Base-by-base conservation (phyloP, 768 basidiomycete genomes). In the Hericium erinaceus region DNA sequence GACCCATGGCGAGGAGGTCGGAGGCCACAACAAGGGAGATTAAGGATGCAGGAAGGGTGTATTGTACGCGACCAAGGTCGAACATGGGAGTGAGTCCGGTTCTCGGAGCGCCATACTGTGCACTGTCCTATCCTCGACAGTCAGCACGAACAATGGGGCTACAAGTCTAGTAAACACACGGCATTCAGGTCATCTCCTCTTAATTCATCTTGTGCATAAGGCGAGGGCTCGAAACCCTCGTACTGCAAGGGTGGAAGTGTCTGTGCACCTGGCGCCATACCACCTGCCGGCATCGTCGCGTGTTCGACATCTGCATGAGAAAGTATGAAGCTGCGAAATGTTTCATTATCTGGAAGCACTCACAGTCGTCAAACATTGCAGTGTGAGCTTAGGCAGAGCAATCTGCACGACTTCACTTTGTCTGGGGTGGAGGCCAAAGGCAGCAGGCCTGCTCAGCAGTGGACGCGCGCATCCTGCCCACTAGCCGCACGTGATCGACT, bases 21-120 rank as follows among this genome's bases (percentile, higher is more conserved):
- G 89, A 94, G 63, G 87, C 86, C 56, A 94, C 88, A 48, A 84
- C 87, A 52, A 97, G 81, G 55, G 85, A 83, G 37, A 91, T 71
- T 50, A 98, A 79, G n/a, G 87, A 79, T 5, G 92, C 90, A 28
- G 92, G 89, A 44, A 93, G 85, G 3, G 85, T 82, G 68, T 87
- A 93, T 72, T 97, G 95, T 22, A 98, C 95, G 61, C 84, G 78
- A 56, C 83, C 87, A n/a, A 94, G 80, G 61, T 89, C 87, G 70
- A 94, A 92, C 64, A 92, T 76, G 48, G 87, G 81, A 37, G 74
- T 67, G n/a, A 72, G 68, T 7, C 70, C 65, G 12, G 75, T 72
- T n/a, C 69, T 67, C 16, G 71, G 59, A 38, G 66, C 68, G 16
- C 56, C 58, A 6, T 64, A 63, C 26, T 57, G 66, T 57, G 57